phyloP scores from a whole-genome alignment of 2,329 filamentous ascomycete species.

The Colletotrichum cereale region DNA sequence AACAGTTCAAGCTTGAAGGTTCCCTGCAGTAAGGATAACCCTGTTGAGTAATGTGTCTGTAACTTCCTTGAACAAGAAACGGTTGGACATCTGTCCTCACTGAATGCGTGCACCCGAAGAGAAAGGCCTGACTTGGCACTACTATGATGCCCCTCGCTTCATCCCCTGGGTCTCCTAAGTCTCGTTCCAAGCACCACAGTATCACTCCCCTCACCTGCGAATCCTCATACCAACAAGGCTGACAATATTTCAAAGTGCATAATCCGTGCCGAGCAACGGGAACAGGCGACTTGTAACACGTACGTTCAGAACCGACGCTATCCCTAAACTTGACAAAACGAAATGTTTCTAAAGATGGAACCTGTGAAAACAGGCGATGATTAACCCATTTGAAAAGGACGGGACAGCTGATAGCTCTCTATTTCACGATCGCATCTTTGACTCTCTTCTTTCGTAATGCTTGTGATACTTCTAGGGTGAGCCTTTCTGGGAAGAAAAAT shows the following conservation, averaged over 20 bases:
- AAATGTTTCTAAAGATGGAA: neutral
- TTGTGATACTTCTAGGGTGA: neutral
- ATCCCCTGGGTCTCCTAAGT: neutral
- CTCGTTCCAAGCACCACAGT: neutral
- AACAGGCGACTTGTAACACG: neutral
- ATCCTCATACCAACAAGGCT: neutral
- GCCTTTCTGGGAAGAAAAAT: neutral
- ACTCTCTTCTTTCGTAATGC: no score
- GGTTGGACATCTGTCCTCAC: neutral
- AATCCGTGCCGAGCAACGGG: neutral
- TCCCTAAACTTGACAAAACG: neutral
- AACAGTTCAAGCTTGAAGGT: constrained; percentile 2
- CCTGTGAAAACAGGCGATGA: neutral
- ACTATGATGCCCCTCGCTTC: neutral
- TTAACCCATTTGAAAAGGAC: neutral
- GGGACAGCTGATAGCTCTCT: neutral
- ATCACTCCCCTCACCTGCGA: neutral
- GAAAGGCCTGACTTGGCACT: neutral
- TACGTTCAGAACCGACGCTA: neutral
- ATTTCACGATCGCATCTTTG: no score
- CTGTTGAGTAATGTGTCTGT: neutral
- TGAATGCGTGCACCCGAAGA: neutral
- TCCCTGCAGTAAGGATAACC: constrained; percentile 19
- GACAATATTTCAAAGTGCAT: neutral
- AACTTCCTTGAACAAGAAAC: neutral